A percentile compares a stretch with the other conserved stretches of the same genome.
These are phyloP conservation scores for Kwoniella europaea DNA, from an alignment of 768 basidiomycete genomes.

Conservation along the genomic window DNA sequence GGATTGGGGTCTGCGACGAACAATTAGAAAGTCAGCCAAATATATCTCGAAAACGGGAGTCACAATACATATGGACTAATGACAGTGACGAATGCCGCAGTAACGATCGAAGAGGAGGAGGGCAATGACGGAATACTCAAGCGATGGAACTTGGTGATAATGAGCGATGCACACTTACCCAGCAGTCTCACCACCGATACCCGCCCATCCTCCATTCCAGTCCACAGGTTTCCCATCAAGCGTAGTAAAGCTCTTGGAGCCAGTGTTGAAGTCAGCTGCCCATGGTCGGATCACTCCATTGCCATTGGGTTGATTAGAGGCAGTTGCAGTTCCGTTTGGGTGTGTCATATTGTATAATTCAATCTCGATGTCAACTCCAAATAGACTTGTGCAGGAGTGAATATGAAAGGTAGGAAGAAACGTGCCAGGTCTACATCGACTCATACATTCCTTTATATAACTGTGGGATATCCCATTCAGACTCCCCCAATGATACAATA, in stretches of 20 bases:
- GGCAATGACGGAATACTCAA: too few relatives aligned
- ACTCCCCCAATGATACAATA: background rate
- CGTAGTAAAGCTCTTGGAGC: slow-evolving; percentile 17
- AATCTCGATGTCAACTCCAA: too few relatives aligned
- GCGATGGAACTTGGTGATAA: background rate
- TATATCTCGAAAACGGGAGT: too few relatives aligned
- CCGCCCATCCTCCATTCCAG: slow-evolving; percentile 22
- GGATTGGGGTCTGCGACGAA: background rate
- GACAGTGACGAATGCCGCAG: too few relatives aligned
- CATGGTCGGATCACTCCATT: slow-evolving; percentile 16
- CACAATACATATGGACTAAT: too few relatives aligned
- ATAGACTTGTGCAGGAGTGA: too few relatives aligned
- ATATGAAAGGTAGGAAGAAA: too few relatives aligned
- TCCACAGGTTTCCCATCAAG: slow-evolving; percentile 19
- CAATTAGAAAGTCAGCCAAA: background rate
- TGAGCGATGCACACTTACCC: slow-evolving; percentile 5
- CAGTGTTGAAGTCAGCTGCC: slow-evolving; percentile 17
- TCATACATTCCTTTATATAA: background rate
- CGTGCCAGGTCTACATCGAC: too few relatives aligned
- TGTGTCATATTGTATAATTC: background rate
- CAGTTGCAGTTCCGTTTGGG: slow-evolving; percentile 3
- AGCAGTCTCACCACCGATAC: slow-evolving; percentile 12
- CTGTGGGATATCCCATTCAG: background rate
- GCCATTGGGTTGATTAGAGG: slow-evolving; percentile 1
- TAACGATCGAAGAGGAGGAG: too few relatives aligned